Evolutionary conservation across 1,284 basidiomycete genomes (phyloP).

Genomic region (Cryptococcus sp.): DNA sequence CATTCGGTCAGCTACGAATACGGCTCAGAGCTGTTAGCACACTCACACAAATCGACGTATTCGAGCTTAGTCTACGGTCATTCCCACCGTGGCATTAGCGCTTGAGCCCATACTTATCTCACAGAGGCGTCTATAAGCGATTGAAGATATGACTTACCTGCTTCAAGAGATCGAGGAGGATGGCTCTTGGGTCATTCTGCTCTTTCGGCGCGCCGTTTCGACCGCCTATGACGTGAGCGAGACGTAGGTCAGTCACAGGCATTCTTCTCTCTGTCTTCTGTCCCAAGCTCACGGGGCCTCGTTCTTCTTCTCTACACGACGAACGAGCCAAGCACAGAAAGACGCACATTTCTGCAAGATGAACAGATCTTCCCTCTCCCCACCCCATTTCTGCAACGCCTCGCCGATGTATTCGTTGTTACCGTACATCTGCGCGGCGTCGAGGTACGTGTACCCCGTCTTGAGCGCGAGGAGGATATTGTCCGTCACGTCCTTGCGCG

Average conservation of each 20-base stretch:
- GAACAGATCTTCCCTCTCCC: constrained; percentile 59
- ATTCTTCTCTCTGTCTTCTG: background rate
- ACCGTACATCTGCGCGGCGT: constrained; percentile 45
- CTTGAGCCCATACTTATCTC: no score
- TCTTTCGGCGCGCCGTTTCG: constrained; percentile 1
- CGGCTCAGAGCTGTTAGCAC: no score
- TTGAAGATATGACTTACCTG: constrained; percentile 18
- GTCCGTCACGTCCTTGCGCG: constrained; percentile 29
- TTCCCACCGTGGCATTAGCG: no score
- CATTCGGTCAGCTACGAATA: constrained; percentile 1
- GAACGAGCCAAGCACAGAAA: no score
- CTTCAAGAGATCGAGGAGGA: constrained; percentile 43
- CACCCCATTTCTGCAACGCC: constrained; percentile 58
- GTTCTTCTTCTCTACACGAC: no score
- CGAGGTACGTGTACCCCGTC: constrained; percentile 40
- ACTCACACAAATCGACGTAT: constrained; percentile 62
- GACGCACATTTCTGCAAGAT: constrained; percentile 58
- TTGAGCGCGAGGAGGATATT: constrained; percentile 37
- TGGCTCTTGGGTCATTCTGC: constrained; percentile 36
- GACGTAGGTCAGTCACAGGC: no score
- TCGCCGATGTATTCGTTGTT: constrained; percentile 60
- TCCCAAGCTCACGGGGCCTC: no score
- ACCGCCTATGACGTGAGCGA: no score
- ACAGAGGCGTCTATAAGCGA: no score
- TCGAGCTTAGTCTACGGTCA: constrained; percentile 60